Conservation (phyloP, 2,329 filamentous ascomycete species). For the Coniochaeta prunicola region DNA sequence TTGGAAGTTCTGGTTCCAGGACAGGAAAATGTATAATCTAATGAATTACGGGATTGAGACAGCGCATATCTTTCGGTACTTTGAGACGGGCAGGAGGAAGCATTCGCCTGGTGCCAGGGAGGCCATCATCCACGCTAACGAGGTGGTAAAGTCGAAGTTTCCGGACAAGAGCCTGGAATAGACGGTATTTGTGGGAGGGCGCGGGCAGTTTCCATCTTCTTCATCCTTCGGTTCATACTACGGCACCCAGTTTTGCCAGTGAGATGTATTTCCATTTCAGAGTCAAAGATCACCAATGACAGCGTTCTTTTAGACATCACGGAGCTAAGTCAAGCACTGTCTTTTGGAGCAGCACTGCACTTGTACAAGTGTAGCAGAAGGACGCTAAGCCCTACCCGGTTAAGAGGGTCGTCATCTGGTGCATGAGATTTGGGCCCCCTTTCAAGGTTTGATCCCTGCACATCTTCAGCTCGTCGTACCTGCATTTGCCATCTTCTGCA, state of each 20-base stretch:
- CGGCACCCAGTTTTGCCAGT: too few relatives aligned
- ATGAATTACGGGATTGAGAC: constrained; percentile 30
- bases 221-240: not conserved
- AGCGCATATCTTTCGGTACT: constrained; percentile 32
- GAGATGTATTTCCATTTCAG: too few relatives aligned
- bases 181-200: not conserved
- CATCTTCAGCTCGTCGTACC: not conserved
- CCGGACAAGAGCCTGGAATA: constrained; percentile 6
- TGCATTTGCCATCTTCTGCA: not conserved
- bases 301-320: too few relatives aligned
- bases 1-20: constrained; percentile 33
- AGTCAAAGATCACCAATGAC: too few relatives aligned
- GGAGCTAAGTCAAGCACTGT: too few relatives aligned
- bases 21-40: constrained; percentile 28
- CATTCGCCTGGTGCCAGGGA: constrained; percentile 30
- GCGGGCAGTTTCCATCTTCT: not conserved
- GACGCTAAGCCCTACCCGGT: not conserved
- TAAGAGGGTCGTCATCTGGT: not conserved
- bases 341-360: not conserved
- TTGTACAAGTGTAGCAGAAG: not conserved
- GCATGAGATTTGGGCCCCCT: not conserved
- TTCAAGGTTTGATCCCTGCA: not conserved
- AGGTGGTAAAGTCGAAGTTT: constrained; percentile 7
- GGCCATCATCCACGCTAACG: constrained; percentile 24
- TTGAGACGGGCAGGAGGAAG: constrained; percentile 31